Evolutionary conservation across 805 yeast genomes (phyloP), one percentile per base, ranked within the genome.

Genomic region (Metschnikowia peoriensis): DNA sequence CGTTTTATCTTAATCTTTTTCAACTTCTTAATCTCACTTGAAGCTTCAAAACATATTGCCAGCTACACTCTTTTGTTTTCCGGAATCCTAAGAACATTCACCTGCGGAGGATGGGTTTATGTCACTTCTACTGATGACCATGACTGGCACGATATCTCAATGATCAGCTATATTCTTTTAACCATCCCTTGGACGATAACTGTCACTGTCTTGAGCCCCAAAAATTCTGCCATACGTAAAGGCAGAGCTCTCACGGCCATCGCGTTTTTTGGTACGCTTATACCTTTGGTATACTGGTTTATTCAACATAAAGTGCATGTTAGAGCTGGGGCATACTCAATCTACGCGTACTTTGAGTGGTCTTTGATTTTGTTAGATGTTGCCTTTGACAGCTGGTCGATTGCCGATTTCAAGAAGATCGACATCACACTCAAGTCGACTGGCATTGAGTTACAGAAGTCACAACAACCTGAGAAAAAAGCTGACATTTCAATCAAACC

Each of bases 81-180:
- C 5, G 99, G 99, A n/a, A 54, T 88, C 1, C 49, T 88, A n/a
- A 83, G 99, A 69, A 94, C 99, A 0, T 80, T 94, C 51, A 86
- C 97, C 1, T 94, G 98, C 65, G 99, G 99, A 65, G 98, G 98
- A 11, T 94, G 98, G 97, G 96, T 96, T 7, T 94, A 94, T 66
- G 88, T 94, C 57, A 94, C 99, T 1, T 88, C 97, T 7, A 90
- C 97, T 0, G 99, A 94, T 68, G 97, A 94, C 67, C 98, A 93
- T 62, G 97, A 93, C 69, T 84, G 86, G 74, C 99, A 94, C 67
- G 98, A 94, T 65, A 83, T 94, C 41, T 93, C 93, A 67, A 94
- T 94, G 99, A 90, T 94, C 55, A 67, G 86, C 28, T 94, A 94
- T 70, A 87, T 94, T 53, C 80, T 91, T 1, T 76, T 93, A 55